Percentiles rank a stretch among this genome's conserved stretches.
phyloP scores from a whole-genome alignment of 768 basidiomycete species.

The Russula compacta region DNA sequence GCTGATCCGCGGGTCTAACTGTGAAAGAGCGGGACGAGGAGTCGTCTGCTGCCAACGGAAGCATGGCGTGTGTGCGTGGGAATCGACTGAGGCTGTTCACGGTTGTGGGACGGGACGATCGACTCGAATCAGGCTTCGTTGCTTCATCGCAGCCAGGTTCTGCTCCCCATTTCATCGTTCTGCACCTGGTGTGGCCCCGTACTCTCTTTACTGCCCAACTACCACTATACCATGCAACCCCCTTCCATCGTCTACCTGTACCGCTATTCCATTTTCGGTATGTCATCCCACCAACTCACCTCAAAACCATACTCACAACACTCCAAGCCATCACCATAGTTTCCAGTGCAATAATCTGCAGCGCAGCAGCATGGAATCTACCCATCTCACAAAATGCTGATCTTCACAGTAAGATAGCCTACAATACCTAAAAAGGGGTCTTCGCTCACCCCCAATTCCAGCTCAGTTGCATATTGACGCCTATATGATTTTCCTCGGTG shows the following conservation, averaged over 20 bases:
- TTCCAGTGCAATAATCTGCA: conserved; percentile 20
- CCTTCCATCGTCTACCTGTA: not conserved
- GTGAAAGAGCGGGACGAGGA: conserved; percentile 8
- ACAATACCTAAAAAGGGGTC: too few species aligned
- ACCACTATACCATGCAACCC: not conserved
- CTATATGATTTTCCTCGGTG: conserved; percentile 20
- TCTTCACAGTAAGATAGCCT: not conserved
- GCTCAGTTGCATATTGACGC: conserved; percentile 7
- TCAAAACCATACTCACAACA: not conserved
- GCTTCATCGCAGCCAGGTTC: not conserved
- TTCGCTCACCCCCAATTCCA: not conserved
- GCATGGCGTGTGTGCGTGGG: not conserved
- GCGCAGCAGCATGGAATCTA: conserved; percentile 18
- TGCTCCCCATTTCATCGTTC: not conserved
- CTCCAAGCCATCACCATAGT: conserved; percentile 6
- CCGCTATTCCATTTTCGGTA: conserved; percentile 7
- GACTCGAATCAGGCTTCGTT: not conserved
- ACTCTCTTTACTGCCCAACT: not conserved
- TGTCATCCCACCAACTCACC: not conserved
- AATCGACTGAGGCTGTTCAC: not conserved
- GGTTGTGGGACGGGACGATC: fast-evolving
- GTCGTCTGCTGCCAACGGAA: not conserved
- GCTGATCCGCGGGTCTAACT: not conserved
- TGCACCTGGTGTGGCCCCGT: conserved; percentile 1
- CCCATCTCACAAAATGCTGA: conserved; percentile 1